These are phyloP conservation scores for Mimosa pudica DNA, from an alignment of 306 rosid genomes.

Conservation along the genomic window DNA sequence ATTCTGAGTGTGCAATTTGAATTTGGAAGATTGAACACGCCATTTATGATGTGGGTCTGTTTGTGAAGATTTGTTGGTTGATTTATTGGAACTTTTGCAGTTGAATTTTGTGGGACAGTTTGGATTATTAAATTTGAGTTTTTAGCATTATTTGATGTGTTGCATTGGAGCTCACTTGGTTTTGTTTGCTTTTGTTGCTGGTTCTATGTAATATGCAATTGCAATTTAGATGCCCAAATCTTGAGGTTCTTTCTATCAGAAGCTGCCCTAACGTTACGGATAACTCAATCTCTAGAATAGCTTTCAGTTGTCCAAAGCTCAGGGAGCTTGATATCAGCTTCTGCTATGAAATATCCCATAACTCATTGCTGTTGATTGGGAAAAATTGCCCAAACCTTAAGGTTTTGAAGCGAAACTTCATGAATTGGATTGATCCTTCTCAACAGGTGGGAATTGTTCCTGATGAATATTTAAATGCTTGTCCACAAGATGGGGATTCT, in stretches of 20 bases:
- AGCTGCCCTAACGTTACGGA: conserved; percentile 79
- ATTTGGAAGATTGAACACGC: not conserved
- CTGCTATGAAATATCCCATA: conserved; percentile 60
- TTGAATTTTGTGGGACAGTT: not conserved
- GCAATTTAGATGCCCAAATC: conserved; percentile 64
- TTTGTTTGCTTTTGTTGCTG: conserved; percentile 9
- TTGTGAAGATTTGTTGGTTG: not conserved
- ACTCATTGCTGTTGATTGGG: conserved; percentile 52
- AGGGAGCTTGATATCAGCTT: conserved; percentile 65
- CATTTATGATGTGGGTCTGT: not conserved
- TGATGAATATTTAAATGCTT: conserved; percentile 58
- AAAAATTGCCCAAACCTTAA: conserved; percentile 65
- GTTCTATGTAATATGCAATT: conserved; percentile 12
- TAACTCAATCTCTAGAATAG: conserved; percentile 57
- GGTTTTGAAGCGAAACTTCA: conserved; percentile 65
- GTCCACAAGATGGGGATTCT: conserved; percentile 87
- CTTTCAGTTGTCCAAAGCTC: conserved; percentile 50
- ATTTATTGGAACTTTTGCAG: not conserved
- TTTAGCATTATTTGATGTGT: conserved; percentile 1
- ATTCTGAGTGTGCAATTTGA: not conserved
- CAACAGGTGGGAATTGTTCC: conserved; percentile 76
- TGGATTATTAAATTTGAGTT: conserved; percentile 3
- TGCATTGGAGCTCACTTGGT: not conserved
- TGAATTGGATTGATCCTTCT: conserved; percentile 79
- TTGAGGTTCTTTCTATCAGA: conserved; percentile 77